These are phyloP conservation scores for Citrus mangshanensis DNA, from an alignment of 345 rosid species.

Conservation along the genomic window DNA sequence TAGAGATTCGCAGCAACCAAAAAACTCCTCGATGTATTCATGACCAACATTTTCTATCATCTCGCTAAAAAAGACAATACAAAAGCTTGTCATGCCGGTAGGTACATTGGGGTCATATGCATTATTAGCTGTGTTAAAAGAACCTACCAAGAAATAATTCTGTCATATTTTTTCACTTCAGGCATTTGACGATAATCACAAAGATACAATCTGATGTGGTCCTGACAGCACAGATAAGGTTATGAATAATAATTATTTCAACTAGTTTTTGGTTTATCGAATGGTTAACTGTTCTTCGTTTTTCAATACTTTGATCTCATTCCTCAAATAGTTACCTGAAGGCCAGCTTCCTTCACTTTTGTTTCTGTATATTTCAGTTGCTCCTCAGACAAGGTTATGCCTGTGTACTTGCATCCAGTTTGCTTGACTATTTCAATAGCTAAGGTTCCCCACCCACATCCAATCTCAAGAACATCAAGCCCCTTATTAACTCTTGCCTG, in stretches of 20 bases:
- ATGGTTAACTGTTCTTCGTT: neutral
- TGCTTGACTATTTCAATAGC: constrained; percentile 83
- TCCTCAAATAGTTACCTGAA: constrained; percentile 43
- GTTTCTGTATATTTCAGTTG: constrained; percentile 68
- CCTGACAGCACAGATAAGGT: constrained; percentile 33
- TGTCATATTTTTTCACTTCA: constrained; percentile 51
- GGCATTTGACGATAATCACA: constrained; percentile 81
- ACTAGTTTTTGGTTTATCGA: neutral
- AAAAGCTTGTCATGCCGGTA: neutral
- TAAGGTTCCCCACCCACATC: constrained; percentile 92
- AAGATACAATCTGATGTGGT: constrained; percentile 56
- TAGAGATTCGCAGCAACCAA: constrained; percentile 65
- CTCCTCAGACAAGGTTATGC: constrained; percentile 74
- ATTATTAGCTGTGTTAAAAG: neutral
- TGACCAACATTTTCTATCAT: constrained; percentile 95
- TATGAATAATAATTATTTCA: neutral
- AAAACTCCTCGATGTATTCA: constrained; percentile 84
- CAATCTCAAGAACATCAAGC: constrained; percentile 82
- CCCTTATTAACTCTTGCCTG: constrained; percentile 60
- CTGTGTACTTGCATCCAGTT: constrained; percentile 87
- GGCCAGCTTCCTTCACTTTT: constrained; percentile 84
- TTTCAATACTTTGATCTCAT: neutral
- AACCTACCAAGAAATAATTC: constrained; percentile 83
- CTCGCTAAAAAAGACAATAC: constrained; percentile 46
- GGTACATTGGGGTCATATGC: neutral